These are phyloP conservation scores for Beauveria brongniartii DNA, from an alignment of 2,329 filamentous ascomycete genomes.

Conservation along the genomic window DNA sequence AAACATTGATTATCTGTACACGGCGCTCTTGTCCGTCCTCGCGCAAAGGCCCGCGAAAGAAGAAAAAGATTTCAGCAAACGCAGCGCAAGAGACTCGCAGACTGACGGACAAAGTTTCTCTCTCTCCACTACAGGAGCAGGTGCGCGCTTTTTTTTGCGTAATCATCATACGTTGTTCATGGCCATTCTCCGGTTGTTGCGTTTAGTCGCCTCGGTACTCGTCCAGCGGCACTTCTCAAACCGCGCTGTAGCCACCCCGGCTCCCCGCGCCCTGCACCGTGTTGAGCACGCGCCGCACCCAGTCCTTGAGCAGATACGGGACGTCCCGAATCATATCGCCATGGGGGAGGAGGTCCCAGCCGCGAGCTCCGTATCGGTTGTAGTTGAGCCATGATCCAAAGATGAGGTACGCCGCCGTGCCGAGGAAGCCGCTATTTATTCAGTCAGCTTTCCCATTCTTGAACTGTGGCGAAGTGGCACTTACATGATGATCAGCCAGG, in stretches of 20 bases:
- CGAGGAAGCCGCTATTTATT: conserved; percentile 67
- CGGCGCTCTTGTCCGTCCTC: background rate
- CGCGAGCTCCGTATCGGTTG: conserved; percentile 88
- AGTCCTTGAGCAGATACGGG: conserved; percentile 88
- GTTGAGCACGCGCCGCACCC: conserved; percentile 68
- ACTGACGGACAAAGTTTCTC: no score
- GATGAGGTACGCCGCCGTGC: conserved; percentile 82
- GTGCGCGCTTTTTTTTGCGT: background rate
- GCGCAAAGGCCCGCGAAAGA: background rate
- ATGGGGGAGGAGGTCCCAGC: conserved; percentile 91
- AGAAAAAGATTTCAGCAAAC: background rate
- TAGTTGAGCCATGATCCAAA: conserved; percentile 99
- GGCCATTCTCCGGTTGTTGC: background rate
- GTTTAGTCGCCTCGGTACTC: background rate
- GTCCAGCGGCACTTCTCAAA: conserved; percentile 40
- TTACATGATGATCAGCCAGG: conserved; percentile 92
- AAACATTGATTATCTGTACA: conserved; percentile 4
- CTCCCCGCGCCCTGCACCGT: conserved; percentile 77
- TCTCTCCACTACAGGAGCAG: background rate
- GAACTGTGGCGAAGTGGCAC: conserved; percentile 25
- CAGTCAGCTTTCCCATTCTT: background rate
- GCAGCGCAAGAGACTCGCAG: background rate
- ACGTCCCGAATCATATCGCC: conserved; percentile 86
- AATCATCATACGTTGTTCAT: background rate
- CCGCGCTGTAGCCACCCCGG: conserved; percentile 89